Evolutionary conservation across 129 eudicot species (phyloP), one percentile per base, ranked within the genome.

Genomic region (Pseudognaphalium luteoalbum): DNA sequence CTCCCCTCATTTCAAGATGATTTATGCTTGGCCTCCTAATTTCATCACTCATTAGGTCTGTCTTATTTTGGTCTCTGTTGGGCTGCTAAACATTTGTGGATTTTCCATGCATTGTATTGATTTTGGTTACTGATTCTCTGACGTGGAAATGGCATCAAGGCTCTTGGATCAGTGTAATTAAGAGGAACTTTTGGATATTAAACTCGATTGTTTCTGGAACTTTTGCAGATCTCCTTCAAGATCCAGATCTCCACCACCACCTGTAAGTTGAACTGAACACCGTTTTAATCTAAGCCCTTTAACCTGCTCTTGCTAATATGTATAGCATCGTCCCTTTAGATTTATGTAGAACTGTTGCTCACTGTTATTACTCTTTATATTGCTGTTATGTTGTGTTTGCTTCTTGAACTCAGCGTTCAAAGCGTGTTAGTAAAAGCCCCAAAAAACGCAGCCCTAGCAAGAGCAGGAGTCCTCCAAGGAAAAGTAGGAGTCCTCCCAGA

Each of bases 191-290:
- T 75, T 88, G 92, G 98, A 82, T 90, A 83, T 88, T 88, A 88
- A 90, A 87, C 52, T 93, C 81, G 84, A 76, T 90, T 90, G 82
- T 93, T 90, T 93, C 84, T 92, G 97, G 93, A 91, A 87, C 92
- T 91, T 94, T 94, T 94, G 96, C 98, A 94, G 98, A 94, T 94
- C 97, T 67, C 96, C 86, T 33, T 88, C 98, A 91, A 91, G 97
- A 81, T 94, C 98, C 92, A 88, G 93, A 79, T 94, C 98, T 28
- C 98, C 96, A 4, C 81, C 77, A 44, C 90, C 93, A 37, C 74
- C 97, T 88, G 97, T 94, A 91, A 94, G 98, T 89, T 21, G 29
- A n/a, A 56, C 59, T 11, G 3, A 70, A 16, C 29, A 22, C n/a
- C 33, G 17, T 4, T 34, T 51, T 2, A 44, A 42, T 30, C 62